Percentiles rank a stretch among this genome's conserved stretches.
Evolutionary conservation across 140 eudicot genomes (phyloP).

Genomic region (Oenanthe javanica): DNA sequence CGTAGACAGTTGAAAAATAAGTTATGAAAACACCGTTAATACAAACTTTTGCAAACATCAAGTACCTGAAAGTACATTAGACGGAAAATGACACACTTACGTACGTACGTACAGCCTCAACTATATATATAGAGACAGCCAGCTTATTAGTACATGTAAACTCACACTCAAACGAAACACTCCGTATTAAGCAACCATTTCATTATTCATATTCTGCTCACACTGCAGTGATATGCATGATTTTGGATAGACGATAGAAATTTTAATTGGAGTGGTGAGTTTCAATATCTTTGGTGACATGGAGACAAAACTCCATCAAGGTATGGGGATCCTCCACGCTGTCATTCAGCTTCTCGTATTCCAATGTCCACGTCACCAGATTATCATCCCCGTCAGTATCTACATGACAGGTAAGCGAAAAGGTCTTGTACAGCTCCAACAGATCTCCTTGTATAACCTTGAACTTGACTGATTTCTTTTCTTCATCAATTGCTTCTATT

Average conservation of each 20-base stretch:
- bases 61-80: background rate
- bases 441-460: constrained; percentile 10
- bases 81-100: background rate
- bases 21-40: no score
- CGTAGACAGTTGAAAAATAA: no score
- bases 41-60: background rate
- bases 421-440: background rate
- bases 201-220: background rate
- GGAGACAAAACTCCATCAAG: constrained; percentile 12
- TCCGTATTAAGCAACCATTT: no score
- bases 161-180: no score
- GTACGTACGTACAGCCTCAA: background rate
- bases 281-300: constrained; percentile 12
- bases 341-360: constrained; percentile 10
- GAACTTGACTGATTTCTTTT: constrained; percentile 21
- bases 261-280: background rate
- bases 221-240: background rate
- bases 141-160: no score
- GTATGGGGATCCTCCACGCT: constrained; percentile 5
- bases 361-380: constrained; percentile 29
- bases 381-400: background rate
- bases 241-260: background rate
- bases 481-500: constrained; percentile 14
- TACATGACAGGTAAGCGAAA: background rate
- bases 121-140: no score